Percentiles rank a stretch among this genome's conserved stretches.
Evolutionary conservation across 495 filamentous ascomycete species (phyloP).

Genomic region (Amphirosellinia nigrospora): DNA sequence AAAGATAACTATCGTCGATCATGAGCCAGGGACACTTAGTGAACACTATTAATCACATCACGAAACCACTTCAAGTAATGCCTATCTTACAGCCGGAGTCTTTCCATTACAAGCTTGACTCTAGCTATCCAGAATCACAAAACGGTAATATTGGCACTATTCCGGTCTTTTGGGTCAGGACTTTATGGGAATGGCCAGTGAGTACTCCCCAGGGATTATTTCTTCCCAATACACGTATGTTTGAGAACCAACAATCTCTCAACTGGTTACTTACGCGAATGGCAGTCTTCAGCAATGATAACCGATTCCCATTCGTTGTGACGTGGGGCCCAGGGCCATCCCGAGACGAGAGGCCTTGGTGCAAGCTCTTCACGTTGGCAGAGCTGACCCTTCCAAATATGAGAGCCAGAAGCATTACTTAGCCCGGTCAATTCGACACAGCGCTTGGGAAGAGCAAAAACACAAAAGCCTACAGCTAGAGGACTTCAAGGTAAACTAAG

Average conservation of each 20-base stretch:
- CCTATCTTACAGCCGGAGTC: background rate
- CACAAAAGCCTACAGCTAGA: background rate
- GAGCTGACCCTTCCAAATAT: conserved; percentile 4
- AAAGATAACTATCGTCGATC: background rate
- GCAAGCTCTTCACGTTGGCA: background rate
- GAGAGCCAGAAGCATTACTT: background rate
- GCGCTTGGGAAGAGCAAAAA: background rate
- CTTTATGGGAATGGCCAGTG: conserved; percentile 1
- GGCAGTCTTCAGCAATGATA: conserved; percentile 6
- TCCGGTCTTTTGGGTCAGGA: background rate
- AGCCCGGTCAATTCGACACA: background rate
- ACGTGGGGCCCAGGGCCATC: background rate
- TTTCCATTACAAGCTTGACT: conserved; percentile 7
- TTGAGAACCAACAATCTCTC: background rate
- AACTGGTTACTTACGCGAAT: background rate
- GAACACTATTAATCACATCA: conserved; percentile 3
- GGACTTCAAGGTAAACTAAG: conserved; percentile 1
- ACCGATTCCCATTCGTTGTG: conserved; percentile 2
- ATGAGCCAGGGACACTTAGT: background rate
- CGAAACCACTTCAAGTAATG: conserved; percentile 5
- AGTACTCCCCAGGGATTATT: background rate
- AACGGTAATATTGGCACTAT: conserved; percentile 9
- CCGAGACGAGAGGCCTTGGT: background rate
- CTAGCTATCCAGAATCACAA: conserved; percentile 4
- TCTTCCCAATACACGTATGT: background rate